Evolutionary conservation across 2,329 filamentous ascomycete genomes (phyloP), one percentile per base, ranked within the genome.

Genomic region (Neoscytalidium dimidiatum): DNA sequence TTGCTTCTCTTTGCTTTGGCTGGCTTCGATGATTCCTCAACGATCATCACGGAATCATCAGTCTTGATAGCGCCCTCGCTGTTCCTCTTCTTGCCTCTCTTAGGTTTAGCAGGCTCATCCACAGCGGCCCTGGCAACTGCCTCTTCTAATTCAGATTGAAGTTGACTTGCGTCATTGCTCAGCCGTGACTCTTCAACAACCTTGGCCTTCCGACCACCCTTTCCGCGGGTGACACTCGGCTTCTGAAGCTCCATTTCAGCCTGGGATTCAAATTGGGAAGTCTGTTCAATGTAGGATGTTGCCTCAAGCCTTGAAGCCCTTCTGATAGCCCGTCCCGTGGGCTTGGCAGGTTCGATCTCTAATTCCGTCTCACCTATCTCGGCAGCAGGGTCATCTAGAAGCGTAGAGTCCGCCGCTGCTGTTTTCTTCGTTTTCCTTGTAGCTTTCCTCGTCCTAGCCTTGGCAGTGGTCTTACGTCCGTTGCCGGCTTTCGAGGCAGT

Each of bases 381-480:
- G 7, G 35, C 38, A 14, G 49, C n/a, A 31, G 43, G 44, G 23
- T 52, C 53, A n/a, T 64, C 63, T 13, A 52, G 3, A 14, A 60
- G 23, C 2, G 35, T 60, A 5, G 63, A 31, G 29, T 64, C 53
- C 14, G 74, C 66, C 3, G 64, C 67, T 67, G 77, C 80, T 4
- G 57, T 70, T 65, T 68, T 78, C 78, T 63, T 72, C 43, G 52
- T 53, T 3, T 43, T 35, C 79, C 8, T 52, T 23, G 76, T 66
- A n/a, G 75, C 67, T 63, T 78, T 81, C 41, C 81, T 78, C 7
- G 43, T 43, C 17, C 13, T 64, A 0, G 81, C 73, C 72, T 91
- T 90, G 8, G 63, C 44, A 26, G 70, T 52, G 1, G 70, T 69
- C 72, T 85, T 88, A 9, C 70, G 69, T 9, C 71, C 70, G 41